Evolutionary conservation across 768 basidiomycete genomes (phyloP).

Genomic region (Pleurotus sapidus): DNA sequence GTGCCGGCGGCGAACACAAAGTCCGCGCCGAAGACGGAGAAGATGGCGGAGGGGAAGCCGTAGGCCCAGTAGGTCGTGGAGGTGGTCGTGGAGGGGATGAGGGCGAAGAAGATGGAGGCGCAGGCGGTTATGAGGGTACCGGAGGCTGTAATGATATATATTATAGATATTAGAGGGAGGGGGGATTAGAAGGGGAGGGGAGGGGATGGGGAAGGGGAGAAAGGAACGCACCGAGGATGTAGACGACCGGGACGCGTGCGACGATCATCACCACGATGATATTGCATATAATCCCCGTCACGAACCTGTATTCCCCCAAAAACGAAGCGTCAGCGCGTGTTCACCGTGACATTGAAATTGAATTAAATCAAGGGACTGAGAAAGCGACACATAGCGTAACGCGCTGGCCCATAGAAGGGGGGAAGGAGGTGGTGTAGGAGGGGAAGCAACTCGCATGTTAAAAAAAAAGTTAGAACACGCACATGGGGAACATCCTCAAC

Average conservation of each 20-base stretch:
- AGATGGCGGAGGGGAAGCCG: conserved; percentile 64
- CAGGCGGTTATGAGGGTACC: conserved; percentile 59
- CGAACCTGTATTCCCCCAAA: conserved; percentile 19
- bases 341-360: no score
- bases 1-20: conserved; percentile 75
- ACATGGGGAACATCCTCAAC: conserved; percentile 67
- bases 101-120: conserved; percentile 65
- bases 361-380: no score
- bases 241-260: conserved; percentile 49
- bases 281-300: conserved; percentile 65
- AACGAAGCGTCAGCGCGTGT: no score
- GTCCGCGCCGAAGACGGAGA: conserved; percentile 74
- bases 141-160: conserved; percentile 11
- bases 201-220: background rate
- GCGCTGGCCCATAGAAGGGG: no score
- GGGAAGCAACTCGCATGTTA: no score
- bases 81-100: conserved; percentile 51
- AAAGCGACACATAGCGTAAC: no score
- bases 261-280: conserved; percentile 60
- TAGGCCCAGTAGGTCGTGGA: conserved; percentile 75
- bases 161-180: no score
- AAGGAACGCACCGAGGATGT: conserved; percentile 48
- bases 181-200: no score
- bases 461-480: no score
- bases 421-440: no score